Conservation (phyloP, 2,329 filamentous ascomycete genomes). For the Tolypocladium cylindrosporum region DNA sequence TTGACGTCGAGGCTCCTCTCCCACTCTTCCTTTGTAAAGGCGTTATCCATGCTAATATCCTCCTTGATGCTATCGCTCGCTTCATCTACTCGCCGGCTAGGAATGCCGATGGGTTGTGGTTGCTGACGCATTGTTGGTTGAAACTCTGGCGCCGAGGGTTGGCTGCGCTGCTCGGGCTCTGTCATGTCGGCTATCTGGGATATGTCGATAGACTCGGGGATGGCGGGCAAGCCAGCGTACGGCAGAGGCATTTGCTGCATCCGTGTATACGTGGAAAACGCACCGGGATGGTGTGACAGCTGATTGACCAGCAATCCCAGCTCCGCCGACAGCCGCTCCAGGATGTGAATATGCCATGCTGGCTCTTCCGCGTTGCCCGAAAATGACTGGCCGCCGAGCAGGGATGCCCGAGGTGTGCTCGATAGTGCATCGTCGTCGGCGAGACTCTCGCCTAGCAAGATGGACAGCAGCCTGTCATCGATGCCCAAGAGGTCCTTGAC, state of each 20-base stretch:
- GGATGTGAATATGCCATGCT: conserved; percentile 65
- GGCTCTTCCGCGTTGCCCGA: conserved; percentile 26
- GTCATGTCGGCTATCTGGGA: conserved; percentile 15
- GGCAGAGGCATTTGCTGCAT: conserved; percentile 56
- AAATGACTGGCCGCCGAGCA: conserved; percentile 16
- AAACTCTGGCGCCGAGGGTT: conserved; percentile 27
- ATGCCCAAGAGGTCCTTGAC: conserved; percentile 86
- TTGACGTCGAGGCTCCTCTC: conserved; percentile 84
- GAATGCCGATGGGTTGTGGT: conserved; percentile 25
- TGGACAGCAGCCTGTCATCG: conserved; percentile 72
- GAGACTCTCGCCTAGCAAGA: conserved; percentile 77
- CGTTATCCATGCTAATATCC: conserved; percentile 14
- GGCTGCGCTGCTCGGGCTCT: conserved; percentile 11
- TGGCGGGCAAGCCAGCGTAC: conserved; percentile 67
- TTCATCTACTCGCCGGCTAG: conserved; percentile 16
- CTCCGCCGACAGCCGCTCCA: conserved; percentile 80
- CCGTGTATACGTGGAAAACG: conserved; percentile 72
- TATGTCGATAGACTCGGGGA: conserved; percentile 39
- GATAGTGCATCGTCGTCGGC: conserved; percentile 41
- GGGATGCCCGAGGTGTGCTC: conserved; percentile 35
- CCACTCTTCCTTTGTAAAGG: conserved; percentile 73
- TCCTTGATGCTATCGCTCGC: conserved; percentile 11
- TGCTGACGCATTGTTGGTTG: conserved; percentile 34
- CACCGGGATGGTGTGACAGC: conserved; percentile 69
- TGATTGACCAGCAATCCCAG: conserved; percentile 76